phyloP scores from a whole-genome alignment of 2,329 filamentous ascomycete species.

The Amesomyces nigricolor region DNA sequence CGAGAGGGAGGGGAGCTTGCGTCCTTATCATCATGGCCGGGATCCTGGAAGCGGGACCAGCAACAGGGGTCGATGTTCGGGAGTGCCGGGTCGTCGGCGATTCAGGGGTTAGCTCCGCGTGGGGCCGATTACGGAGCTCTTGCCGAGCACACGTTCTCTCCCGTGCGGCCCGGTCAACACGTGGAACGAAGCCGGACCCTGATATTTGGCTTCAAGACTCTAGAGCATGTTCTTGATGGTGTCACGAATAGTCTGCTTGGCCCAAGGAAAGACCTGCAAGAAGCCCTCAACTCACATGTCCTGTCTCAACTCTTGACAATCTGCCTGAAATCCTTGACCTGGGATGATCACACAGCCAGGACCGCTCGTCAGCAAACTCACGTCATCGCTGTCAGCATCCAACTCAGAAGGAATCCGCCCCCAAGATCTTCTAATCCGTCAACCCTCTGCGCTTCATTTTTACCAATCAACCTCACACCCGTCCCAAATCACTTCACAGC shows the following conservation, averaged over 20 bases:
- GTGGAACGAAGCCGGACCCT: neutral
- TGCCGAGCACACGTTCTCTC: neutral
- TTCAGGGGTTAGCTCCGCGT: neutral
- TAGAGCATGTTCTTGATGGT: neutral
- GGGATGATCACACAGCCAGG: too few species aligned
- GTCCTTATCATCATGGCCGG: neutral
- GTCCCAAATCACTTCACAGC: conserved; percentile 3
- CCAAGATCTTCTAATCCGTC: neutral
- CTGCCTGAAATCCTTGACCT: too few species aligned
- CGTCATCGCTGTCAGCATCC: too few species aligned
- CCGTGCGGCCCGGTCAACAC: neutral
- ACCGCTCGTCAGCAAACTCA: too few species aligned
- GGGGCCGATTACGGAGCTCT: neutral
- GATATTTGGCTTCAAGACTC: too few species aligned
- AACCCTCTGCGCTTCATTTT: neutral
- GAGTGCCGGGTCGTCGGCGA: too few species aligned
- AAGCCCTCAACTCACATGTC: too few species aligned
- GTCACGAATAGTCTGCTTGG: too few species aligned
- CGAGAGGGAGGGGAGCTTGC: neutral
- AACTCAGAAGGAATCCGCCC: too few species aligned
- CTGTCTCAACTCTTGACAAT: too few species aligned
- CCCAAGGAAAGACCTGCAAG: too few species aligned
- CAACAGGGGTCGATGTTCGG: neutral
- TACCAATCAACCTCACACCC: neutral
- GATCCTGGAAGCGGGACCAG: neutral